These are phyloP conservation scores for Ormosia semicastrata DNA, from an alignment of 306 rosid genomes.

Conservation along the genomic window DNA sequence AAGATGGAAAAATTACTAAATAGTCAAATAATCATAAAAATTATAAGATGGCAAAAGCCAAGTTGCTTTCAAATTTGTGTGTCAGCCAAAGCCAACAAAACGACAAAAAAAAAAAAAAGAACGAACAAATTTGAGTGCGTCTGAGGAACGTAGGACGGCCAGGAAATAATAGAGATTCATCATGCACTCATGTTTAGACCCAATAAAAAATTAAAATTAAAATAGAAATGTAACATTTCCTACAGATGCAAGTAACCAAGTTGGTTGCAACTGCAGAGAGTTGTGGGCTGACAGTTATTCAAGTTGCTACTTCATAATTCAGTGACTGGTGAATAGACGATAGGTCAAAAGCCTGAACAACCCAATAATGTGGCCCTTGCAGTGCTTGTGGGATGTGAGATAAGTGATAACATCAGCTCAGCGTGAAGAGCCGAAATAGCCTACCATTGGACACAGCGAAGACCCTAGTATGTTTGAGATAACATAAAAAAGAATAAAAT, in stretches of 20 bases:
- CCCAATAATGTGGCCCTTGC: not conserved
- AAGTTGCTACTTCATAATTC: not conserved
- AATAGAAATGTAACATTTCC: not conserved
- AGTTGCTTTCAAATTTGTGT: conserved; percentile 4
- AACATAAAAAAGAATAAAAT: not conserved
- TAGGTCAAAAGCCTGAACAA: conserved; percentile 3
- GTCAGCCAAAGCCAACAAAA: not conserved
- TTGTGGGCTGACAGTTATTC: not conserved
- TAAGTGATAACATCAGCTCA: conserved; percentile 1
- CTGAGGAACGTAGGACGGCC: not conserved
- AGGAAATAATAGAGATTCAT: not conserved
- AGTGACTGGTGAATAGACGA: not conserved
- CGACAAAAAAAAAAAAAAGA: not conserved
- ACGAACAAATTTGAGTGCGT: not conserved
- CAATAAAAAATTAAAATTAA: not conserved
- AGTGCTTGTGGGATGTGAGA: not conserved
- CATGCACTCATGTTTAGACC: not conserved
- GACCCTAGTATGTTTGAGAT: not conserved
- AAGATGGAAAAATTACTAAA: not conserved
- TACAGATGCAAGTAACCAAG: conserved; percentile 15
- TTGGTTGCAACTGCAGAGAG: not conserved
- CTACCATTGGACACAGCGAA: not conserved
- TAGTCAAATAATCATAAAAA: not conserved
- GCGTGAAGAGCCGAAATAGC: not conserved
- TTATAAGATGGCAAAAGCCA: no score